Conservation (phyloP, 2,329 filamentous ascomycete species). For the Xylariaceae sp. region DNA sequence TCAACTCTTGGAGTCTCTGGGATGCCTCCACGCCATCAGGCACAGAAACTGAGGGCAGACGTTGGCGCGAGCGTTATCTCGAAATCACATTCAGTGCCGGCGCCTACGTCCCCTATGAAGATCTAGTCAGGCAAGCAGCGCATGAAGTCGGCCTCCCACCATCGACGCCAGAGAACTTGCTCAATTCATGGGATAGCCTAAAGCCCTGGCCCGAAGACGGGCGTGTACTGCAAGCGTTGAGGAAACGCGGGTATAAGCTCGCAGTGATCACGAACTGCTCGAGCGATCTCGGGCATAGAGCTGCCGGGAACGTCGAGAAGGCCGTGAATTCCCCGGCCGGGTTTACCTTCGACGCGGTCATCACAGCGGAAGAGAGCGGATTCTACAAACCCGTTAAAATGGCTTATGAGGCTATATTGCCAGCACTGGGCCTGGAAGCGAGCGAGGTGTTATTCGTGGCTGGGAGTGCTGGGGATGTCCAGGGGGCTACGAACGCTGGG, state of each 20-base stretch:
- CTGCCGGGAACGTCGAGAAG: slow-evolving; percentile 3
- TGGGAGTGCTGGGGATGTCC: slow-evolving; percentile 15
- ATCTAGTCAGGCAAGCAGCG: slow-evolving; percentile 12
- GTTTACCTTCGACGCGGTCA: slow-evolving; percentile 11
- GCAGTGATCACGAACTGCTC: slow-evolving; percentile 17
- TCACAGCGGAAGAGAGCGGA: slow-evolving; percentile 17
- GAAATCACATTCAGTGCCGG: slow-evolving; percentile 10
- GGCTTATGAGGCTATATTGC: slow-evolving; percentile 10
- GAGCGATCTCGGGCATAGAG: slow-evolving; percentile 9
- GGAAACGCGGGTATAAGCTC: slow-evolving; percentile 9
- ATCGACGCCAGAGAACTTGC: slow-evolving; percentile 9
- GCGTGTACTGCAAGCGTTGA: slow-evolving; percentile 2
- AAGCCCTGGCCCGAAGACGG: slow-evolving; percentile 9
- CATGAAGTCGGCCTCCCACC: slow-evolving; percentile 8
- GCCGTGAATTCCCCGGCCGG: background rate
- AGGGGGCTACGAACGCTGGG: slow-evolving; percentile 9
- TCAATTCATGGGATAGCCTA: slow-evolving; percentile 3
- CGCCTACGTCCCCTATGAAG: slow-evolving; percentile 14
- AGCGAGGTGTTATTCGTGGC: slow-evolving; percentile 13
- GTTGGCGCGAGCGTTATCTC: slow-evolving; percentile 13
- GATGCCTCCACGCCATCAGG: slow-evolving; percentile 11
- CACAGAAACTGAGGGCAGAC: slow-evolving; percentile 4
- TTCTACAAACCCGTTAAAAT: slow-evolving; percentile 13
- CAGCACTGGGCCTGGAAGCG: background rate
- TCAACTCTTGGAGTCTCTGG: slow-evolving; percentile 16